Base-by-base conservation (phyloP, 2,329 filamentous ascomycete genomes). In the Colletotrichum acutatum region DNA sequence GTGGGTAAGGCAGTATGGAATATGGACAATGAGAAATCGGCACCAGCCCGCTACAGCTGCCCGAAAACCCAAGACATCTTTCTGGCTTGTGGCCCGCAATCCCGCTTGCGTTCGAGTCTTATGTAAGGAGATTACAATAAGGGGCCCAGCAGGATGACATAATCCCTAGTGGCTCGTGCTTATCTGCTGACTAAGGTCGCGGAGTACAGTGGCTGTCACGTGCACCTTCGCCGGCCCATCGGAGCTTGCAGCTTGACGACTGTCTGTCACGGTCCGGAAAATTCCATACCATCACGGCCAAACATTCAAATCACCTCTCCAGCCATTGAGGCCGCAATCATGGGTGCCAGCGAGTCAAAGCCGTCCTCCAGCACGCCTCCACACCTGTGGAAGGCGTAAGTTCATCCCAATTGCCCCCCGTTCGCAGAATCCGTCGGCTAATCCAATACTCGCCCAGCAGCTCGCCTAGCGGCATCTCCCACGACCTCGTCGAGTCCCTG, bases 401-500 rank as follows among this genome's bases (percentile, higher is more conserved):
- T 83, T 59, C 8, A 19, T 3, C 58, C 67, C 32, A 69, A 32
- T 52, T 60, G 57, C 54, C 28, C 12, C 28, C 65, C 65, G 49
- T 24, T 59, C 34, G 64, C 12, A 52, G 28, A 16, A 37, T 56
- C 32, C 49, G 12, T 37, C 37, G 60, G 32, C 68, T 75, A 66
- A 75, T 65, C 72, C 72, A 71, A 79, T 42, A 30, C 56, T 46
- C 37, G 54, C 78, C 79, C 78, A 85, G 79, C 78, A 81, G 80
- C 77, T 84, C 85, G 61, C 86, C 88, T 42, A 84, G 86, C 76
- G 86, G 87, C 78, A 82, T 97, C 83, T 97, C 95, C 76, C 91
- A 94, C 80, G 92, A 94, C 80, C 88, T 98, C 79, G 89, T 97
- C 79, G 92, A 97, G 79, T 91, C 92, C 74, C 88, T 98, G 74